Evolutionary conservation across 1,139 yeast species (phyloP), one percentile per base, ranked within the genome.

Genomic region (Arxiozyma slooffiae): DNA sequence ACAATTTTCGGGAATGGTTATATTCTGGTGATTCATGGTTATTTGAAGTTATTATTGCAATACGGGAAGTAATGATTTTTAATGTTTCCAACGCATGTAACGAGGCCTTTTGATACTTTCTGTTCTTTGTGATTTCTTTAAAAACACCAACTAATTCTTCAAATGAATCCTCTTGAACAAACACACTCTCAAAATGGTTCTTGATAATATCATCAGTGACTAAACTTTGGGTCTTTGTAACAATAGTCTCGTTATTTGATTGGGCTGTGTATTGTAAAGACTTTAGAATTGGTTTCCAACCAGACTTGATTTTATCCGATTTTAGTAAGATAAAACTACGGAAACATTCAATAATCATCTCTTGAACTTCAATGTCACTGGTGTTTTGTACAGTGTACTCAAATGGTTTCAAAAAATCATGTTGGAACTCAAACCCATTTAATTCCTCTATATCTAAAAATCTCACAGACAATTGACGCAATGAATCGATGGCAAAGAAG

Each of bases 341-440:
- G 58, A 90, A 76, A 69, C 97, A 90, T 59, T 90, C 96, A 54
- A 94, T 73, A 8, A 88, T 90, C 90, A 92, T 82, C 54, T 86
- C 95, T 63, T 85, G 86, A 30, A 89, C 92, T 50, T 83, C 87
- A 17, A 77, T 67, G 40, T 85, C 80, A 16, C 74, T 74, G 56
- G 87, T 86, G 62, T 87, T 79, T 46, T 73, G 68, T 60, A 92
- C 77, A 22, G 89, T 82, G 64, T 84, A 83, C 60, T 85, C 90
- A 68, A 90, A 94, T 2, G 98, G 98, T 62, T 82, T 81, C 64
- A 94, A 75, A 61, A 94, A 94, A 63, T 92, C 97, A 60, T 85
- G 85, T 67, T 94, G 98, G 70, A 94, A 94, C 67, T 86, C 90
- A 74, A 94, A 94, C 64, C 94, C 96, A 0, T 97, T 79, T 66